phyloP scores from a whole-genome alignment of 2,329 filamentous ascomycete species.

The Metarhizium brunneum region DNA sequence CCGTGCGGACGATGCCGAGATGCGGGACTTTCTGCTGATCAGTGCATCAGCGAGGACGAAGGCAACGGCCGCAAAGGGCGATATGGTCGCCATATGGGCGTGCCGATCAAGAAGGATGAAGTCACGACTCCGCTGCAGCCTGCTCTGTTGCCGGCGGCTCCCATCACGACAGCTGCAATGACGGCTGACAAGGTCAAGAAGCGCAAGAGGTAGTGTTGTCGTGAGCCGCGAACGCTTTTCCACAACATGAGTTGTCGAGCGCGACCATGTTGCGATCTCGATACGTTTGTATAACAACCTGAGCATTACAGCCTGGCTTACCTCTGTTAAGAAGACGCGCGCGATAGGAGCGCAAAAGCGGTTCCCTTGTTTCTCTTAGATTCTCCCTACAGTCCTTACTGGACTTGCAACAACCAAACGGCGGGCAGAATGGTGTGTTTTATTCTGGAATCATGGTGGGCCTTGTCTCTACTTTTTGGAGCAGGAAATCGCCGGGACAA shows the following conservation, averaged over 20 bases:
- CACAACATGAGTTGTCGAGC: not conserved
- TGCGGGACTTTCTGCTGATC: slow-evolving; percentile 84
- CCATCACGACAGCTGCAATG: slow-evolving; percentile 28
- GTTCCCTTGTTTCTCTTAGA: not conserved
- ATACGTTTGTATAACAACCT: not conserved
- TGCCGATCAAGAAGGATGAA: slow-evolving; percentile 52
- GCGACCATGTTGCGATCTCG: not conserved
- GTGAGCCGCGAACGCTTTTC: not conserved
- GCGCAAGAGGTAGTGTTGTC: slow-evolving; percentile 42
- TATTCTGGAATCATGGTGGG: not conserved
- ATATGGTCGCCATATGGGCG: slow-evolving; percentile 67
- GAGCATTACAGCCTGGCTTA: not conserved
- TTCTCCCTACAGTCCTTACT: not conserved
- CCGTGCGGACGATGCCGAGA: slow-evolving; percentile 94
- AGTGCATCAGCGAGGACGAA: slow-evolving; percentile 95
- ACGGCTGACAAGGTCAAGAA: slow-evolving; percentile 50
- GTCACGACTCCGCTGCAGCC: slow-evolving; percentile 26
- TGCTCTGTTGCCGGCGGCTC: slow-evolving; percentile 33
- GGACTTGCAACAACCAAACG: not conserved
- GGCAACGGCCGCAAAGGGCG: slow-evolving; percentile 94
- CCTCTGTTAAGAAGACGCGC: not conserved
- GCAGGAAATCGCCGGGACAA: not conserved
- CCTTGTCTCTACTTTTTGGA: not conserved
- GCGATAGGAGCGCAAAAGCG: not conserved
- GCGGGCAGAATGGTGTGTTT: not conserved